Conservation (phyloP, 192 early-diverging fungal species). For the Backusella liffmaniae region DNA sequence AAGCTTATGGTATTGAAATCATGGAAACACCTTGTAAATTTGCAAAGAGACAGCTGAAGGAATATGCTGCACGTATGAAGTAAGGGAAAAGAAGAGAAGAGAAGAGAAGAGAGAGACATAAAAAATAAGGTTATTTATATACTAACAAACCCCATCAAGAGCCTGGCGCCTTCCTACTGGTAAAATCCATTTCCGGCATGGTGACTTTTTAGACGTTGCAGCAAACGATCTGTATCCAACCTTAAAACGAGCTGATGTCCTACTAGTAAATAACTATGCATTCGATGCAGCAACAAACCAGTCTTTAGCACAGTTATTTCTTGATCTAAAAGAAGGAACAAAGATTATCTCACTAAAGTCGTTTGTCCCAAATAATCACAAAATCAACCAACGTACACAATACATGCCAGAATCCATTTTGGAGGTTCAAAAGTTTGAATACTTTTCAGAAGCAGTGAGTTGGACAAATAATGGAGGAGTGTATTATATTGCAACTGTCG, state of each 20-base stretch:
- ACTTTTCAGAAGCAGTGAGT: conserved; percentile 71
- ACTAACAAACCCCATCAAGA: conserved; percentile 21
- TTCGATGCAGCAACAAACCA: conserved; percentile 88
- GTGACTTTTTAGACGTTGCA: conserved; percentile 80
- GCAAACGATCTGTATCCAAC: conserved; percentile 60
- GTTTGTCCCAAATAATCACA: conserved; percentile 79
- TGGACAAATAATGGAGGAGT: conserved; percentile 79
- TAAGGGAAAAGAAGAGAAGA: conserved; percentile 25
- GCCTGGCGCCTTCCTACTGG: conserved; percentile 62
- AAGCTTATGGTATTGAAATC: conserved; percentile 86
- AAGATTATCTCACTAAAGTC: conserved; percentile 80
- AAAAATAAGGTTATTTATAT: not conserved
- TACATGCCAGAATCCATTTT: conserved; percentile 73
- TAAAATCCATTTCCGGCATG: conserved; percentile 67
- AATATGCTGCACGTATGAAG: conserved; percentile 83
- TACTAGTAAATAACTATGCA: conserved; percentile 96
- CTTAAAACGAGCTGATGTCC: conserved; percentile 80
- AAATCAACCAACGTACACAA: conserved; percentile 69
- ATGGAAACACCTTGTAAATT: conserved; percentile 83
- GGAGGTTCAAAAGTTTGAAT: conserved; percentile 60
- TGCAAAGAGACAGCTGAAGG: conserved; percentile 73
- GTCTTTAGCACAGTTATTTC: conserved; percentile 74
- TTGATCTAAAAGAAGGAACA: conserved; percentile 89
- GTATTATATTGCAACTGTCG: conserved; percentile 80
- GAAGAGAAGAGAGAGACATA: not conserved